Percentiles rank a stretch among this genome's conserved stretches.
phyloP scores from a whole-genome alignment of 1,284 basidiomycete species.

The Ustanciosporium gigantosporum region DNA sequence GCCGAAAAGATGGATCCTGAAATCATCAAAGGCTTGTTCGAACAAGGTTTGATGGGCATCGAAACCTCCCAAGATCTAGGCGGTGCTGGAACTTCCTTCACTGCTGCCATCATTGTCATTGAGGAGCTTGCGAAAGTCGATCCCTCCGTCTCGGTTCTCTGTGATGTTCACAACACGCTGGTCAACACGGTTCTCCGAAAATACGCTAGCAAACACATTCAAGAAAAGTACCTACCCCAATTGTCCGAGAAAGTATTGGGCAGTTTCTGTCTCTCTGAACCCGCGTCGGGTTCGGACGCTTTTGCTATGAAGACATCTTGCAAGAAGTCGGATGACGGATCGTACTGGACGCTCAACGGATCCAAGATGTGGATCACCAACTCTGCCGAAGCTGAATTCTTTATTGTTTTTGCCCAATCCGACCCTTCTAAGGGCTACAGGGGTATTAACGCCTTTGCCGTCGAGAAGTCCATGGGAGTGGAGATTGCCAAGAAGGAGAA shows the following conservation, averaged over 20 bases:
- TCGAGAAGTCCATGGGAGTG: constrained; percentile 94
- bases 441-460: constrained; percentile 96
- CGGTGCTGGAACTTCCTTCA: constrained; percentile 90
- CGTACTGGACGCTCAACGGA: constrained; percentile 79
- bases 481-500: constrained; percentile 98
- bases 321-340: constrained; percentile 75
- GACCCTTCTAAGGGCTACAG: constrained; percentile 97
- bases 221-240: constrained; percentile 85
- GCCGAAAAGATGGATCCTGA: constrained; percentile 89
- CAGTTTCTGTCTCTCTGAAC: constrained; percentile 93
- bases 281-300: constrained; percentile 90
- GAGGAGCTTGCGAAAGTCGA: constrained; percentile 96
- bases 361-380: constrained; percentile 99
- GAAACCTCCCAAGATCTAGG: constrained; percentile 83
- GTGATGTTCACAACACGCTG: constrained; percentile 86
- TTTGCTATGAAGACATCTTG: constrained; percentile 93
- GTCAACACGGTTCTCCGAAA: constrained; percentile 90
- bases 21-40: constrained; percentile 87
- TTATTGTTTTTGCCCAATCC: constrained; percentile 86
- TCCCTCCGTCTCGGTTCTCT: constrained; percentile 92
- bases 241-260: constrained; percentile 82
- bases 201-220: constrained; percentile 81
- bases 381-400: constrained; percentile 89
- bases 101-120: constrained; percentile 90
- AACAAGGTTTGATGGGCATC: constrained; percentile 98